phyloP scores from a whole-genome alignment of 1,139 yeast genomes.

The Taiozyma sp. region DNA sequence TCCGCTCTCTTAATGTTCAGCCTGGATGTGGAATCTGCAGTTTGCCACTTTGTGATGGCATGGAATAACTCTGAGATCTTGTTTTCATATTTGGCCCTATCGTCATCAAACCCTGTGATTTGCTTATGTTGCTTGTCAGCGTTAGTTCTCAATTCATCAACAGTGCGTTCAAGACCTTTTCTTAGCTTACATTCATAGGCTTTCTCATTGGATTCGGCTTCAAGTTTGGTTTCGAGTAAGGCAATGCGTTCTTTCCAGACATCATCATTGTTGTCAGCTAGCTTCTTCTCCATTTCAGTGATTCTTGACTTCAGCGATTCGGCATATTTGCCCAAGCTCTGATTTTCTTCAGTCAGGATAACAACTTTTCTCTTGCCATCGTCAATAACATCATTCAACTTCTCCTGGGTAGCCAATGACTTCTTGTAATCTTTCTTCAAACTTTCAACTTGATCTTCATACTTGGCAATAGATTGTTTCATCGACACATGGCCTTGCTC shows the following conservation, averaged over 20 bases:
- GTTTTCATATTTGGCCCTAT: conserved; percentile 27
- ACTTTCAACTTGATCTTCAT: conserved; percentile 16
- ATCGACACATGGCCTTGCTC: conserved; percentile 25
- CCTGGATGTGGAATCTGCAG: conserved; percentile 37
- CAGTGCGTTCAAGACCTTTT: conserved; percentile 30
- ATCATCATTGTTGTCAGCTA: conserved; percentile 35
- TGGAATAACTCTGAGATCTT: conserved; percentile 33
- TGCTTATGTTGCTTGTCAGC: conserved; percentile 19
- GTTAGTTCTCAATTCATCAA: conserved; percentile 26
- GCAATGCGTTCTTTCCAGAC: conserved; percentile 31
- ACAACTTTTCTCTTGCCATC: conserved; percentile 33
- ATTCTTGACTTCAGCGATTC: conserved; percentile 31
- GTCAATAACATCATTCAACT: conserved; percentile 19
- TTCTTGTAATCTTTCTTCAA: conserved; percentile 14
- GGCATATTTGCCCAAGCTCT: conserved; percentile 27
- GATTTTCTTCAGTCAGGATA: conserved; percentile 30
- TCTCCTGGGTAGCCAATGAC: conserved; percentile 9
- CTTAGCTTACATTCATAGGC: conserved; percentile 30
- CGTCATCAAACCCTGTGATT: conserved; percentile 25
- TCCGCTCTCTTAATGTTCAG: conserved; percentile 38
- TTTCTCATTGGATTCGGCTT: conserved; percentile 28
- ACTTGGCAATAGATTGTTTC: conserved; percentile 26
- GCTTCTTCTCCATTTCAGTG: conserved; percentile 29
- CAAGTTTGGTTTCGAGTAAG: conserved; percentile 27
- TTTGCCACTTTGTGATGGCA: conserved; percentile 35